A percentile compares a stretch with the other conserved stretches of the same genome.
Conservation (phyloP, 2,329 filamentous ascomycete species). For the Xylariaceae sp. region DNA sequence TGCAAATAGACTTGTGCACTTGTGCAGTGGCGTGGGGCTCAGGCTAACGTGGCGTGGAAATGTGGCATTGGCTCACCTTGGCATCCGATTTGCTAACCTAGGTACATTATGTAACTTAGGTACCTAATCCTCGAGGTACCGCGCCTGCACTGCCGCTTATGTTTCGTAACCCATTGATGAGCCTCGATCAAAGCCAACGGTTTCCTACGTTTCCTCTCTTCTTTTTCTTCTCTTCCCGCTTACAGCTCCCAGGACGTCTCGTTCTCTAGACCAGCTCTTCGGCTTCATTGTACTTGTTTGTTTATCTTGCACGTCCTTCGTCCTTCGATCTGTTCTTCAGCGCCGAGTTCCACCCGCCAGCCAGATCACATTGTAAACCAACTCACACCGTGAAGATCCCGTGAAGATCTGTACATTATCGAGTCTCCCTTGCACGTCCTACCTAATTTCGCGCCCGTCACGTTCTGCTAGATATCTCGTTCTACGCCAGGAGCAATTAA, state of each 20-base stretch:
- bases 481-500: neutral
- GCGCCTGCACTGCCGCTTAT: neutral
- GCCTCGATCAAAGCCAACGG: neutral
- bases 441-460: neutral
- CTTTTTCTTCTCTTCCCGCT: constrained; percentile 2
- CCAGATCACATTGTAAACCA: neutral
- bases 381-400: no score
- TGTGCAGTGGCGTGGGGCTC: no score
- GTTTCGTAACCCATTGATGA: neutral
- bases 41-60: no score
- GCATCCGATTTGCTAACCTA: no score
- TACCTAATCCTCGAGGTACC: no score
- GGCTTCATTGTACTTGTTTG: constrained; percentile 7
- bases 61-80: no score
- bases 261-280: constrained; percentile 6
- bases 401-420: constrained; percentile 8
- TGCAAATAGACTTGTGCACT: no score
- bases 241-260: neutral
- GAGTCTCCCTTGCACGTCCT: neutral
- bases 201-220: neutral
- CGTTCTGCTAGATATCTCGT: neutral
- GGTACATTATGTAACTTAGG: no score
- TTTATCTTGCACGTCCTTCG: constrained; percentile 8
- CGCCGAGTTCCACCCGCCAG: neutral
- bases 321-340: neutral